Conservation (phyloP, 2,329 filamentous ascomycete species). For the Salinomyces thailandicus region DNA sequence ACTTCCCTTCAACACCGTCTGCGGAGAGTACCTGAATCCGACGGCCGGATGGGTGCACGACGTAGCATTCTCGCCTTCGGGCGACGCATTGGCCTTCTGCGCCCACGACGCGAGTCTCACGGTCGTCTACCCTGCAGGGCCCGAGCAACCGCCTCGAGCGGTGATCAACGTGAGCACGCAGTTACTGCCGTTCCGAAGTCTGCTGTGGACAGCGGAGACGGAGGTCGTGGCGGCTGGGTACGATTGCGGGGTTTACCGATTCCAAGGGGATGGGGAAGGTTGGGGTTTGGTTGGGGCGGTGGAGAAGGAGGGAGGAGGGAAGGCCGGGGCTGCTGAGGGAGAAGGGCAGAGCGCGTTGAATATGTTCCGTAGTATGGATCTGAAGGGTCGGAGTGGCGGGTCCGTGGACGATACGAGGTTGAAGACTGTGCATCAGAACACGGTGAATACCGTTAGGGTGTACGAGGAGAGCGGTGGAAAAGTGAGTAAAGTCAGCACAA, state of each 20-base stretch:
- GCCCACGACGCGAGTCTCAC: conserved; percentile 95
- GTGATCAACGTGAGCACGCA: conserved; percentile 84
- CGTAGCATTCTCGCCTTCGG: conserved; percentile 84
- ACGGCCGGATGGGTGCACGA: conserved; percentile 95
- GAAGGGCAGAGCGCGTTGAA: conserved; percentile 89
- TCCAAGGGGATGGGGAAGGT: conserved; percentile 57
- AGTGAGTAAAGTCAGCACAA: conserved; percentile 67
- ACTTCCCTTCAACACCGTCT: conserved; percentile 95
- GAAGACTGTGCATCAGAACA: conserved; percentile 94
- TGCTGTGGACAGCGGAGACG: conserved; percentile 83
- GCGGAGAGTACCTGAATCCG: conserved; percentile 91
- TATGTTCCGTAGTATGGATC: conserved; percentile 98
- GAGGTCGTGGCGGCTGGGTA: conserved; percentile 95
- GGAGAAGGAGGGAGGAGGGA: conserved; percentile 46
- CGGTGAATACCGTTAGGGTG: conserved; percentile 71
- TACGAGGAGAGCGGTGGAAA: conserved; percentile 53
- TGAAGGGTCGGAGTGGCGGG: conserved; percentile 66
- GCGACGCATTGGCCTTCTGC: conserved; percentile 85
- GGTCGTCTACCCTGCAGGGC: conserved; percentile 83
- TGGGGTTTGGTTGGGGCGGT: conserved; percentile 79
- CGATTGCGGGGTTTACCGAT: conserved; percentile 78
- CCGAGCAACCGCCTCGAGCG: conserved; percentile 83
- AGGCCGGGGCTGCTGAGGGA: conserved; percentile 33
- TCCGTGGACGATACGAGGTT: conserved; percentile 80
- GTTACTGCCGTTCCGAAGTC: conserved; percentile 79